Evolutionary conservation across 140 eudicot species (phyloP).

Genomic region (Anethum foeniculum): DNA sequence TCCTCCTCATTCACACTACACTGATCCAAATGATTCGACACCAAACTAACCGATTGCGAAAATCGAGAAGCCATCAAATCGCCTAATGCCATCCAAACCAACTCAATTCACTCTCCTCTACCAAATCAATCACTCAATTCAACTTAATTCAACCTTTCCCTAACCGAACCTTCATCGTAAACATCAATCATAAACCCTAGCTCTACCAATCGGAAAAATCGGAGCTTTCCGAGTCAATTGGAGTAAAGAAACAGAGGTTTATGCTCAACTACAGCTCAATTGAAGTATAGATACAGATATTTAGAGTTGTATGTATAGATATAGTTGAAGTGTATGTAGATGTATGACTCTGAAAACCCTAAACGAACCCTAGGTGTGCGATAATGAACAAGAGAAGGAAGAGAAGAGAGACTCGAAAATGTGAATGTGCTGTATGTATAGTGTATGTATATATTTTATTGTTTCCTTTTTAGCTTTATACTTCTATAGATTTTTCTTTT

Average conservation of each 20-base stretch:
- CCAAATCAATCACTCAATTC: not conserved
- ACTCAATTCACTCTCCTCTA: not conserved
- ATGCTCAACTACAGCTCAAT: constrained; percentile 20
- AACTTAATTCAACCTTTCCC: constrained; percentile 26
- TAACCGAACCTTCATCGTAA: constrained; percentile 21
- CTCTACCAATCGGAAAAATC: not conserved
- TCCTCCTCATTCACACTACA: constrained; percentile 27
- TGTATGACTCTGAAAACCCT: constrained; percentile 17
- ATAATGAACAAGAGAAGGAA: constrained; percentile 15
- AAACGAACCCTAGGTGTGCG: not conserved
- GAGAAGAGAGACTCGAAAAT: constrained; percentile 27
- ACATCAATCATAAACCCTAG: constrained; percentile 11
- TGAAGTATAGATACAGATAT: not conserved
- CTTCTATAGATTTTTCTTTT: too few species aligned
- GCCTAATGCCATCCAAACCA: constrained; percentile 89
- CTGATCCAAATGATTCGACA: constrained; percentile 39
- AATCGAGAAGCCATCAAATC: constrained; percentile 83
- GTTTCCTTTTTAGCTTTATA: not conserved
- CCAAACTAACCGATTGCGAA: constrained; percentile 49
- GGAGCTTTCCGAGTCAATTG: not conserved
- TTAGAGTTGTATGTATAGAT: not conserved
- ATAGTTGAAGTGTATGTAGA: not conserved
- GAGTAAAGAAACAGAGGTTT: not conserved
- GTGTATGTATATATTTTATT: constrained; percentile 15
- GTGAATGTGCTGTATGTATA: not conserved